Conservation (phyloP, 108 stramenopile genomes). For the Skeletonema costatum region DNA sequence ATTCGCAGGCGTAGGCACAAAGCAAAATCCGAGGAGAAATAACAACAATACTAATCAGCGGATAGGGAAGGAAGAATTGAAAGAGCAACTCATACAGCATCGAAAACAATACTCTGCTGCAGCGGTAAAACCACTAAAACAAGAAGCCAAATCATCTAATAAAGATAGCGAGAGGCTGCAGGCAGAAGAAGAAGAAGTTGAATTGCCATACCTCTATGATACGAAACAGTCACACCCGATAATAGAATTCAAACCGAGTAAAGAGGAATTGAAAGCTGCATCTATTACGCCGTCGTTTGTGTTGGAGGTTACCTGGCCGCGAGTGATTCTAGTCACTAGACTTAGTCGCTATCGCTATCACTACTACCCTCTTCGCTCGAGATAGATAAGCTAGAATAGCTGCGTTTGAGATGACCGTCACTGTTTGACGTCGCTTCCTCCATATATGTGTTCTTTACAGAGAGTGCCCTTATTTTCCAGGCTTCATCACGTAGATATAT, state of each 20-base stretch:
- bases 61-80: background rate
- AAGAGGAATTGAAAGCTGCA: slow-evolving; percentile 28
- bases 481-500: no score
- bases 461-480: no score
- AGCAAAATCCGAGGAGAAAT: background rate
- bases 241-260: slow-evolving; percentile 35
- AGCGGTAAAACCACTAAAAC: background rate
- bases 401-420: no score
- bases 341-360: no score
- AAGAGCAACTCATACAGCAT: background rate
- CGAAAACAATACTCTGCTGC: background rate
- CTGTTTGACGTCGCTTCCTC: no score
- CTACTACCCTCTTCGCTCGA: no score
- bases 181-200: background rate
- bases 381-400: no score
- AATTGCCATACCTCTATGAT: slow-evolving; percentile 25
- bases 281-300: slow-evolving; percentile 48
- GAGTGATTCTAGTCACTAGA: no score
- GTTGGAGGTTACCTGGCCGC: slow-evolving; percentile 57
- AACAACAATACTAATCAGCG: background rate
- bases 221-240: slow-evolving; percentile 34
- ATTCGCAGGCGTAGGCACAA: slow-evolving; percentile 4
- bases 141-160: background rate
- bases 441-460: no score
- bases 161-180: background rate